Percentiles rank a stretch among this genome's conserved stretches.
phyloP scores from a whole-genome alignment of 1,139 yeast genomes.

The Candida sp. region DNA sequence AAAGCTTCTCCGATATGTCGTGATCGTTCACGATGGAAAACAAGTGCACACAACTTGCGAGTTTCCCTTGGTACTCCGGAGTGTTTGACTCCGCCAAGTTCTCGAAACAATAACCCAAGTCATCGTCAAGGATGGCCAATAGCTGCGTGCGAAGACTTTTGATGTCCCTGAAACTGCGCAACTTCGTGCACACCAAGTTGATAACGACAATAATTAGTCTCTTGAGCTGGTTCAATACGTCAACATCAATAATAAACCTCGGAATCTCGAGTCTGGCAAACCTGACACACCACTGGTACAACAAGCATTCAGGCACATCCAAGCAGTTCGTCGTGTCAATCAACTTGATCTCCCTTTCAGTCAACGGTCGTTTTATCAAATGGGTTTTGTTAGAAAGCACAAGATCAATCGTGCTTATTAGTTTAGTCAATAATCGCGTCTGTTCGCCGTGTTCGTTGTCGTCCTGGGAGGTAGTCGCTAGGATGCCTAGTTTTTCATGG shows the following conservation, averaged over 20 bases:
- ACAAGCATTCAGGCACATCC: constrained; percentile 6
- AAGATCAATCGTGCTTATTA: constrained; percentile 15
- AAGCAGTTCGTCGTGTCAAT: constrained; percentile 8
- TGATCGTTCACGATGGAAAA: constrained; percentile 41
- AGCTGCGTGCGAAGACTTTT: constrained; percentile 21
- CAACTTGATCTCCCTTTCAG: constrained; percentile 14
- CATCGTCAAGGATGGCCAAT: constrained; percentile 16
- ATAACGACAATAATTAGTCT: constrained; percentile 35
- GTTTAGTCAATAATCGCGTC: constrained; percentile 5
- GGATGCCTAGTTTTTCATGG: constrained; percentile 22
- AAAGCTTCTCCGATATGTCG: constrained; percentile 36
- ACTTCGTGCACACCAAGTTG: constrained; percentile 31
- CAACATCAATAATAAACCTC: constrained; percentile 15
- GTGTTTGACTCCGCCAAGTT: constrained; percentile 5
- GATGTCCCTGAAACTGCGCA: constrained; percentile 31
- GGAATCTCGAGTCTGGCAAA: constrained; percentile 32
- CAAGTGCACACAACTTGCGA: constrained; percentile 30
- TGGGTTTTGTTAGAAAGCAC: constrained; percentile 16
- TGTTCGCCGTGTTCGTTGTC: constrained; percentile 1
- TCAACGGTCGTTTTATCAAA: constrained; percentile 16
- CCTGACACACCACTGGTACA: constrained; percentile 38
- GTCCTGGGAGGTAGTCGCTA: neutral
- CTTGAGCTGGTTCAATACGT: constrained; percentile 27
- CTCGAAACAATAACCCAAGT: constrained; percentile 15
- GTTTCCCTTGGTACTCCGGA: constrained; percentile 3